Evolutionary conservation across 176 grass and related monocot species (phyloP).

Genomic region (Musa beccarii): DNA sequence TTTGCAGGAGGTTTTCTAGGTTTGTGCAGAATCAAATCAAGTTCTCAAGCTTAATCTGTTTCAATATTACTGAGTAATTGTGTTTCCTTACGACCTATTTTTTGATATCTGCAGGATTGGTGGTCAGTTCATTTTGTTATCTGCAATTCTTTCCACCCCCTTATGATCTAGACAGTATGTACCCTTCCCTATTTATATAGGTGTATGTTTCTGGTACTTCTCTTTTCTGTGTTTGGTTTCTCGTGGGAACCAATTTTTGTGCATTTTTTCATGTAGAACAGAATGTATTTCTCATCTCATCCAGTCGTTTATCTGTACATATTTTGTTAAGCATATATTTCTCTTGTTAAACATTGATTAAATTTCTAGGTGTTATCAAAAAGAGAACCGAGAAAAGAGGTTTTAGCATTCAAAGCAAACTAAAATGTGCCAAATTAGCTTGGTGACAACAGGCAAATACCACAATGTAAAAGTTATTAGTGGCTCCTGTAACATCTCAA

Average conservation of each 20-base stretch:
- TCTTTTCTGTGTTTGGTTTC: neutral
- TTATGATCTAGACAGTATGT: slow-evolving; percentile 1
- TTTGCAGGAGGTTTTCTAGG: slow-evolving; percentile 17
- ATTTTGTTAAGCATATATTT: too few species aligned
- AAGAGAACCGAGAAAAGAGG: too few species aligned
- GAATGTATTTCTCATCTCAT: too few species aligned
- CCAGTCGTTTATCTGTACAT: too few species aligned
- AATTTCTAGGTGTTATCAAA: too few species aligned
- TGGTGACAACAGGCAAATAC: too few species aligned
- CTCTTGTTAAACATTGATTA: too few species aligned
- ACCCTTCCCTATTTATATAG: neutral
- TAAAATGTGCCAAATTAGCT: too few species aligned
- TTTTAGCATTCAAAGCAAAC: too few species aligned
- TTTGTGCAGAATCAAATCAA: neutral
- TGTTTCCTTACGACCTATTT: neutral
- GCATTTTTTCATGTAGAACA: too few species aligned
- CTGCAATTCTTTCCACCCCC: slow-evolving; percentile 16
- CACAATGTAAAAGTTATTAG: too few species aligned
- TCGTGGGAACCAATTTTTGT: neutral
- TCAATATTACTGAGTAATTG: neutral
- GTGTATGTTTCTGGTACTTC: neutral
- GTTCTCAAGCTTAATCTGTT: neutral
- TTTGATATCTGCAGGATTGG: neutral
- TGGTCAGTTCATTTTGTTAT: slow-evolving; percentile 16
- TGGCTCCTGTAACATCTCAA: too few species aligned